Evolutionary conservation across 768 basidiomycete species (phyloP), one percentile per base, ranked within the genome.

Genomic region (Kondoa malvinella): DNA sequence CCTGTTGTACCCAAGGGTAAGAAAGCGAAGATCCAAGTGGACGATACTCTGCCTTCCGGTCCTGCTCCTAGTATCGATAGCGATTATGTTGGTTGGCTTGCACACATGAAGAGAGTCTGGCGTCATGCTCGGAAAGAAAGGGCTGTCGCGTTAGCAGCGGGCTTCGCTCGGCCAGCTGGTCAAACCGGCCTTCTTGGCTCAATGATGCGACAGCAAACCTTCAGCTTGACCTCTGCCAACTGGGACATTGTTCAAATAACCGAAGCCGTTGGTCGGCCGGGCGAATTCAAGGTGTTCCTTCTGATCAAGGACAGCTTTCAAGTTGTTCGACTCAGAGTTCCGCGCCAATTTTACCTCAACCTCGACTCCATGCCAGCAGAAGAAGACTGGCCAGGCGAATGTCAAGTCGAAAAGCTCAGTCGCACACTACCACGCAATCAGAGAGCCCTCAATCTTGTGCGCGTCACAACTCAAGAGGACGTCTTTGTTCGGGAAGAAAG

Each of bases 191-290:
- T 77, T 17, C 68, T 78, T 69, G 78, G 77, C 66, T 73, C 68
- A 32, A 69, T 75, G 69, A 66, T 75, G 56, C 60, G 64, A 26
- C 71, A 72, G 67, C 81, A 81, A 56, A 79, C 83, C 61, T 82
- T 82, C 64, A 33, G 33, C 61, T 68, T 74, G 60, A 69, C 66
- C 14, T 84, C 82, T 64, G 81, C 85, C 62, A 82, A 84, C 62
- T 97, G 95, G 95, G 94, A 97, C 73, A 81, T 99, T 64, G 80
- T 97, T 1, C 95, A 97, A 74, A 85, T 99, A 70, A 75, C 78
- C 15, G 70, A 73, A 59, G 65, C 71, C 21, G 50, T 65, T 26
- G 71, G 67, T 16, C 85, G 89, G 32, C 82, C 84, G 0, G 94
- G 95, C 14, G 86, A 90, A 26, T 96, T 87, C 77, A 82, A 84